Evolutionary conservation across 495 filamentous ascomycete species (phyloP).

Genomic region (Penicillium lividum): DNA sequence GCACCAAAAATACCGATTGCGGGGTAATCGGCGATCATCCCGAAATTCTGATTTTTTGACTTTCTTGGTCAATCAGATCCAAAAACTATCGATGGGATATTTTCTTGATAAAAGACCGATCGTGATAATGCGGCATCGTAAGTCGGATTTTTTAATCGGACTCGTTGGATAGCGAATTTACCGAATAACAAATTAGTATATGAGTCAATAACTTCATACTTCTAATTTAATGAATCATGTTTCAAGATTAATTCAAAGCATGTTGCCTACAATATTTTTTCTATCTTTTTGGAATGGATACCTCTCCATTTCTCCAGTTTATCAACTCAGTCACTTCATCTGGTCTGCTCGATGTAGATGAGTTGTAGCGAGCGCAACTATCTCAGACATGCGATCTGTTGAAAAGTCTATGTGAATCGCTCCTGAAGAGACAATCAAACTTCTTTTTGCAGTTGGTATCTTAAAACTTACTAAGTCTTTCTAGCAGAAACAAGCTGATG

Average conservation of each 20-base stretch:
- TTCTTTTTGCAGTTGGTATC: conserved; percentile 1
- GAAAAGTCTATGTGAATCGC: background rate
- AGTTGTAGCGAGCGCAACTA: background rate
- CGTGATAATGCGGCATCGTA: background rate
- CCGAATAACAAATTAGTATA: conserved; percentile 1
- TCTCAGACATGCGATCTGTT: conserved; percentile 4
- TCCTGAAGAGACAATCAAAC: background rate
- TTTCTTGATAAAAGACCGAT: no score
- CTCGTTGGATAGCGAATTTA: conserved; percentile 1
- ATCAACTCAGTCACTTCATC: background rate
- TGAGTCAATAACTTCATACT: background rate
- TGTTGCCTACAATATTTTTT: background rate
- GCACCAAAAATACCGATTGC: background rate
- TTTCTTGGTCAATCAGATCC: background rate
- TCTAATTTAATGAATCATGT: no score
- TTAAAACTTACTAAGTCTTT: background rate
- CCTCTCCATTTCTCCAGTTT: conserved; percentile 1
- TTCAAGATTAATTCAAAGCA: background rate
- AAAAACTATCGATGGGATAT: no score
- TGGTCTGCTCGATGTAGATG: background rate
- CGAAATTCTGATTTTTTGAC: background rate
- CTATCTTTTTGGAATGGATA: background rate
- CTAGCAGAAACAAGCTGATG: no score
- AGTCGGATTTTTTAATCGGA: background rate
- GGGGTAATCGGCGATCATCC: background rate